A percentile compares a stretch with the other conserved stretches of the same genome.
Conservation (phyloP, 108 stramenopile genomes). For the Fragilariopsis cylindrus region DNA sequence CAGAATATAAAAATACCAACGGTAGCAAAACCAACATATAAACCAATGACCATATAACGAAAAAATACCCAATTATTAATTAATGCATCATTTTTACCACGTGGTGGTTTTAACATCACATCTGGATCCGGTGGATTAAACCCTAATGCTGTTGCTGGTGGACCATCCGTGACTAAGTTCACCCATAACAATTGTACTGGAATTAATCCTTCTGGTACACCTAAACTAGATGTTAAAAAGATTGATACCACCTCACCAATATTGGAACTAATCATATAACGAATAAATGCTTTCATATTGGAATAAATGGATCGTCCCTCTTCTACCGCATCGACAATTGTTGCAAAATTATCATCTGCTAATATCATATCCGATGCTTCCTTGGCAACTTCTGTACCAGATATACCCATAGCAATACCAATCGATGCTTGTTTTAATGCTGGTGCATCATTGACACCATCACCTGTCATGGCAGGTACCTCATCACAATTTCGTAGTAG, state of each 20-base stretch:
- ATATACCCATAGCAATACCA: constrained; percentile 84
- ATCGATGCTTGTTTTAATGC: constrained; percentile 92
- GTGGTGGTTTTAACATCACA: constrained; percentile 62
- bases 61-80: constrained; percentile 17
- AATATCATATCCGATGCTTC: constrained; percentile 89
- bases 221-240: constrained; percentile 75
- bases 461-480: constrained; percentile 86
- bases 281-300: constrained; percentile 84
- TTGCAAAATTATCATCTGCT: constrained; percentile 95
- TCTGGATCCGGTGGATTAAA: constrained; percentile 78
- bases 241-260: constrained; percentile 82
- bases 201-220: constrained; percentile 76
- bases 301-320: constrained; percentile 80
- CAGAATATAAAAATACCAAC: constrained; percentile 16
- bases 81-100: constrained; percentile 10
- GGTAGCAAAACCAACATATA: constrained; percentile 13
- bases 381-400: constrained; percentile 15
- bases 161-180: constrained; percentile 91
- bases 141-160: constrained; percentile 89
- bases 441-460: constrained; percentile 96
- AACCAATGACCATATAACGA: constrained; percentile 17
- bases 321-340: constrained; percentile 71
- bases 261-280: constrained; percentile 90
- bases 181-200: constrained; percentile 92
- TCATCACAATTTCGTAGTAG: neutral